These are phyloP conservation scores for Coffea canephora DNA, from an alignment of 257 asterid genomes.

Conservation along the genomic window DNA sequence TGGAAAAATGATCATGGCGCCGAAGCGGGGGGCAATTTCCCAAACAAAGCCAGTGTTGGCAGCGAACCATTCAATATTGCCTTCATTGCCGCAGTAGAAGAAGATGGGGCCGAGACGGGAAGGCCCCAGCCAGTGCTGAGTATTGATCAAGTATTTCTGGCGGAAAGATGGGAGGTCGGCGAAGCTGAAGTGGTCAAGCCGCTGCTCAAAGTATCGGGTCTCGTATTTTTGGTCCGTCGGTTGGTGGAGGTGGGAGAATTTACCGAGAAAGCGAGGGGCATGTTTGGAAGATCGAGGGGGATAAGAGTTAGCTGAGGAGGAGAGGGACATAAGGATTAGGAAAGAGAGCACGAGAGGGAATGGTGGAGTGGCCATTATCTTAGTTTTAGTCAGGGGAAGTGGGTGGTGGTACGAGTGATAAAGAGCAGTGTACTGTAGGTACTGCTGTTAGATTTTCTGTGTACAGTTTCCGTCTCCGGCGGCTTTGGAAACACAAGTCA, in stretches of 20 bases:
- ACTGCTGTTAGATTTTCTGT: too few relatives aligned
- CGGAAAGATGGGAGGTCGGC: constrained; percentile 52
- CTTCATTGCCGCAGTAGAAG: constrained; percentile 93
- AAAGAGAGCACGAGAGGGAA: constrained; percentile 17
- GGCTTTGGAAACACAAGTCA: too few relatives aligned
- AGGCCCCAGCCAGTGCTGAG: constrained; percentile 76
- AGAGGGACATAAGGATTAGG: constrained; percentile 26
- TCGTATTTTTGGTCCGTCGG: constrained; percentile 43
- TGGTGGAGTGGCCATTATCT: constrained; percentile 37
- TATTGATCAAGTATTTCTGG: constrained; percentile 76
- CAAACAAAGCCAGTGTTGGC: constrained; percentile 79
- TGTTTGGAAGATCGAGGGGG: constrained; percentile 20
- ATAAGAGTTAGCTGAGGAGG: constrained; percentile 23
- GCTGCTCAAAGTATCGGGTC: constrained; percentile 68
- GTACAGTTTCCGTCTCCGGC: too few relatives aligned
- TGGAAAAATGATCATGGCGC: constrained; percentile 81
- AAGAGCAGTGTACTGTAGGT: too few relatives aligned
- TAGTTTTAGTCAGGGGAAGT: too few relatives aligned
- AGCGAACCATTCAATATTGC: constrained; percentile 93
- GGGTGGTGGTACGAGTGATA: too few relatives aligned
- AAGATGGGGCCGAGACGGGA: constrained; percentile 58
- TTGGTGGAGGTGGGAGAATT: constrained; percentile 25
- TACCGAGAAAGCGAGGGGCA: constrained; percentile 41
- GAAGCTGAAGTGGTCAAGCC: constrained; percentile 90
- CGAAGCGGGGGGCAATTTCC: constrained; percentile 82